phyloP scores from a whole-genome alignment of 768 basidiomycete species.

The Rhodotorula graminis region DNA sequence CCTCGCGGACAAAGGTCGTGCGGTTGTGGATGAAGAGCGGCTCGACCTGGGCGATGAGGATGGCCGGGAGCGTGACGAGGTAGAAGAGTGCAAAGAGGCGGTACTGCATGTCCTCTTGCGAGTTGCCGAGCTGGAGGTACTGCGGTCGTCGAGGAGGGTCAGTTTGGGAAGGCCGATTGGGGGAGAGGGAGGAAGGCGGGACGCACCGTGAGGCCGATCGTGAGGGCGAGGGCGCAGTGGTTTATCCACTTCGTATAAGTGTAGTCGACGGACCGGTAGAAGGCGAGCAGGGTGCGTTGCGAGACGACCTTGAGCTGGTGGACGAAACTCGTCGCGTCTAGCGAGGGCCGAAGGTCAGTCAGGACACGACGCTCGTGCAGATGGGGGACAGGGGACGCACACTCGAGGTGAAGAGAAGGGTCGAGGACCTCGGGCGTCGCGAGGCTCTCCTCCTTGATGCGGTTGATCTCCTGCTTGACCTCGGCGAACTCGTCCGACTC shows the following conservation, averaged over 20 bases:
- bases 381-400: neutral
- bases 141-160: neutral
- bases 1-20: slow-evolving; percentile 52
- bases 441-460: slow-evolving; percentile 53
- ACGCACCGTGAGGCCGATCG: slow-evolving; percentile 32
- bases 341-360: neutral
- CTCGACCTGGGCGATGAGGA: slow-evolving; percentile 73
- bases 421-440: slow-evolving; percentile 51
- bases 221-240: slow-evolving; percentile 53
- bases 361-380: too few relatives aligned
- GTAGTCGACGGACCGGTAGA: slow-evolving; percentile 82
- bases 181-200: slow-evolving; percentile 29
- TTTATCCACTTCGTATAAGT: slow-evolving; percentile 79
- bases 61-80: slow-evolving; percentile 52
- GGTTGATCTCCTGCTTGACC: slow-evolving; percentile 56
- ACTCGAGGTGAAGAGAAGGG: slow-evolving; percentile 45
- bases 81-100: slow-evolving; percentile 61
- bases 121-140: slow-evolving; percentile 66
- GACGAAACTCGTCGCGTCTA: slow-evolving; percentile 65
- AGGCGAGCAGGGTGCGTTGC: slow-evolving; percentile 61
- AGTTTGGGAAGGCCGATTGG: slow-evolving; percentile 37
- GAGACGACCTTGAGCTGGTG: slow-evolving; percentile 69
- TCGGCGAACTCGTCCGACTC: slow-evolving; percentile 55
- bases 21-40: slow-evolving; percentile 63
- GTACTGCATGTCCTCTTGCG: slow-evolving; percentile 51